Base-by-base conservation (phyloP, 805 yeast genomes). In the Saturnispora serradocipensis region DNA sequence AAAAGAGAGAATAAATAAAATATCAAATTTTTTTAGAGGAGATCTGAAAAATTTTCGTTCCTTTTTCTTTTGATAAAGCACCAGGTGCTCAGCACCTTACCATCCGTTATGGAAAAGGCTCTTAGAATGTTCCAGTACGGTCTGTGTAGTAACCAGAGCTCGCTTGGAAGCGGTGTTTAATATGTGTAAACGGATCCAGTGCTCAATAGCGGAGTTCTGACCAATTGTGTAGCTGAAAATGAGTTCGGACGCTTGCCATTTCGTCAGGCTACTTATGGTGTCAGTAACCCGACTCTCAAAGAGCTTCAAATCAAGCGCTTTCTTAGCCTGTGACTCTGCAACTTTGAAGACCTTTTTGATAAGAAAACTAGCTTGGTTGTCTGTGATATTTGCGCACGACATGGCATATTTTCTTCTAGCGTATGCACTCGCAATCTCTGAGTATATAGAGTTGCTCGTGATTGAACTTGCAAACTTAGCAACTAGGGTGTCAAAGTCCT, bases 151-250 rank as follows among this genome's bases (percentile, higher is more conserved):
- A 10, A 54, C 49, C 4, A 42, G 43, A 25, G 50, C 44, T 25
- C 62, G 56, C 8, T 48, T 49, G n/a, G 52, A 54, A 35, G 63
- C 61, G n/a, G 57, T 58, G 18, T 55, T 56, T 16, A 68, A 30
- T 2, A 68, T 43, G 6, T 53, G 55, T 16, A 55, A 53, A 22
- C 56, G 58, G 13, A 66, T 59, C 57, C 62, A 67, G 4, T 58
- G 43, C 46, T 64, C 61, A 2, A 67, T 34, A 3, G 66, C 54
- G 38, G 59, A 54, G 2, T 58, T 54, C 8, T 67, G 62, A 1
- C 67, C 61, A 9, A 65, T 59, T 1, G 66, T 61, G 48, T 59
- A 65, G 1, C 61, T 67, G 50, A 63, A 67, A 6, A 67, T 67
- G 49, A 67, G 45, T 25, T 60, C 54, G 11, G 65, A 58, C 3